These are phyloP conservation scores for Melanopsichium pennsylvanicum DNA, from an alignment of 1,284 basidiomycete genomes.

Conservation along the genomic window DNA sequence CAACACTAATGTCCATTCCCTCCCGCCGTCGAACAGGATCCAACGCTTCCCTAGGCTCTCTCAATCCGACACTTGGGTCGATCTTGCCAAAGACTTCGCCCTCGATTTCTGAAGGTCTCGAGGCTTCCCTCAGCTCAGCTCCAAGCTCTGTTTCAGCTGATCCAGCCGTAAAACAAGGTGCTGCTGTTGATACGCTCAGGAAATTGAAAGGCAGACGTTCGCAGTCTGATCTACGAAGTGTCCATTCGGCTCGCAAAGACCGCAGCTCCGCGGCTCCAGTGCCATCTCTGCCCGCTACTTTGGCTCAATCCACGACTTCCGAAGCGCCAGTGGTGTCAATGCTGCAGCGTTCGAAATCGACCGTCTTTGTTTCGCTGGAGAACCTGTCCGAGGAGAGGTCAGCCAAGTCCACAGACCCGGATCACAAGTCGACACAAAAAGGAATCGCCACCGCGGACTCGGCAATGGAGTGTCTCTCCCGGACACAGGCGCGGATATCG, in stretches of 20 bases:
- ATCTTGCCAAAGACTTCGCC: conserved; percentile 26
- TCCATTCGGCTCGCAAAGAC: conserved; percentile 8
- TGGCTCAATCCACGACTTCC: not conserved
- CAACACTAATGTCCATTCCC: not conserved
- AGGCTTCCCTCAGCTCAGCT: not conserved
- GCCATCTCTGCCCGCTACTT: not conserved
- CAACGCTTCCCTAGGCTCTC: conserved; percentile 19
- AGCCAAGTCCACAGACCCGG: no score
- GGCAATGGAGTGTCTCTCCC: conserved; percentile 9
- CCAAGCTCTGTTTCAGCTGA: not conserved
- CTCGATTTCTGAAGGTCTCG: conserved; percentile 20
- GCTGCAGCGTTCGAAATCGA: conserved; percentile 12
- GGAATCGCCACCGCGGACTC: not conserved
- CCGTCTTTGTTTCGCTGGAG: conserved; percentile 17
- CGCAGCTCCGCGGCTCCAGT: conserved; percentile 1
- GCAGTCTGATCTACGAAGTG: conserved; percentile 7
- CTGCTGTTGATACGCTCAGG: conserved; percentile 20
- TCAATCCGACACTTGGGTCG: conserved; percentile 7
- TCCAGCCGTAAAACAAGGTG: not conserved
- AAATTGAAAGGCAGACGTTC: conserved; percentile 24
- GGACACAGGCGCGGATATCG: conserved; percentile 11
- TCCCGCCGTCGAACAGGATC: conserved; percentile 20
- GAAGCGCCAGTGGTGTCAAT: not conserved
- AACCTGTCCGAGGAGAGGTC: conserved; percentile 10
- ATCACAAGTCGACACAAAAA: not conserved